These are phyloP conservation scores for Blastocystis sp. DNA, from an alignment of 352 stramenopile genomes.

Conservation along the genomic window DNA sequence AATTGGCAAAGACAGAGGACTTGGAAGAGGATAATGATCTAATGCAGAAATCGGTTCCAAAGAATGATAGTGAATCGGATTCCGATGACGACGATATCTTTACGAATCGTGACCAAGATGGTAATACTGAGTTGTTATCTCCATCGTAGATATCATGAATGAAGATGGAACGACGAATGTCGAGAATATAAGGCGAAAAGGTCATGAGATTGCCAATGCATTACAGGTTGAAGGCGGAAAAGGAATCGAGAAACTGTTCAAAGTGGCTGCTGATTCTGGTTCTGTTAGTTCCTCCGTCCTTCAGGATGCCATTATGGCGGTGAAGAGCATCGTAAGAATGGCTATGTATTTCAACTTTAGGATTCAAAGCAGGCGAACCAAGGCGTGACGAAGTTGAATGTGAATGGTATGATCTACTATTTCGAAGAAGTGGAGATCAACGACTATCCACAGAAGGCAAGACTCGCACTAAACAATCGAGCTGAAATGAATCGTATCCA, in stretches of 20 bases:
- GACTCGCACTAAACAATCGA: conserved; percentile 68
- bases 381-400: conserved; percentile 32
- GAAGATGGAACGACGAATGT: conserved; percentile 51
- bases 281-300: conserved; percentile 69
- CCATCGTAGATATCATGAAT: conserved; percentile 27
- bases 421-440: conserved; percentile 85
- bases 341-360: conserved; percentile 57
- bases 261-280: background rate
- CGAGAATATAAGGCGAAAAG: conserved; percentile 35
- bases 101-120: background rate
- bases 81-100: background rate
- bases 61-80: background rate
- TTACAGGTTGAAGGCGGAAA: background rate
- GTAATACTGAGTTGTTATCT: background rate
- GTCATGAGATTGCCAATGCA: conserved; percentile 15
- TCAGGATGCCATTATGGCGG: conserved; percentile 77
- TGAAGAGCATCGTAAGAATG: conserved; percentile 71
- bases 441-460: conserved; percentile 82
- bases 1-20: background rate
- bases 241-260: conserved; percentile 41
- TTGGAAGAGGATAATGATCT: background rate
- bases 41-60: background rate
- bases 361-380: conserved; percentile 41
- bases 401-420: conserved; percentile 70
- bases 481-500: conserved; percentile 71